Evolutionary conservation across 371 early-diverging fungal genomes (phyloP), one percentile per base, ranked within the genome.

Genomic region (Apophysomyces sp.): DNA sequence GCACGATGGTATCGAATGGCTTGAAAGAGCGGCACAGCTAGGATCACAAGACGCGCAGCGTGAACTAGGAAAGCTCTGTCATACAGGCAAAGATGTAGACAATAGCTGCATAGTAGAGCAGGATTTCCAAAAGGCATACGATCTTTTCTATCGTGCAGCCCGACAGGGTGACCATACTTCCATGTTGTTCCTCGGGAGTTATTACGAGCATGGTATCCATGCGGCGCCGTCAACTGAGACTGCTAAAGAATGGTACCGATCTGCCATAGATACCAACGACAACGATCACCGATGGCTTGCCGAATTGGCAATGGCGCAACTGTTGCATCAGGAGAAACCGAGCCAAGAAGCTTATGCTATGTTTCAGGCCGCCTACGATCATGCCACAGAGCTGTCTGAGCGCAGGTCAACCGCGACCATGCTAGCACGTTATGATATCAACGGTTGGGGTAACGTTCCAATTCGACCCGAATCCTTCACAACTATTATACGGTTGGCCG

Each of bases 181-280:
- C 2, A 71, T 71, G 3, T 55, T 73, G 27, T 76, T 72, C n/a
- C 61, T 79, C 18, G 80, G 74, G 5, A 61, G 69, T 2, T 79
- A 76, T 13, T 65, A 79, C 24, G 72, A 79, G 16, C 70, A 79
- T 40, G 80, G 80, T 16, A 72, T 76, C 24, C 67, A 68, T 44
- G 74, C 68, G 13, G 37, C 68, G n/a, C 69, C 71, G 1, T 66
- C 70, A 36, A 24, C 55, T 2, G 37, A 51, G 0, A 30, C 62
- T 26, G 80, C 80, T 4, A 58, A 63, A 4, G 65, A 73, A 41
- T 74, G 70, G 56, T 79, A 72, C 36, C 67, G 68, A 40, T 36
- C 65, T 15, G 74, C 80, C 1, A 63, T 69, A 13, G 52, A 65
- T n/a, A 26, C 66, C 4, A 71, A 66, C 11, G 49, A 44, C 6